Evolutionary conservation across 2,329 filamentous ascomycete genomes (phyloP), one percentile per base, ranked within the genome.

Genomic region (Coniochaeta hoffmannii): DNA sequence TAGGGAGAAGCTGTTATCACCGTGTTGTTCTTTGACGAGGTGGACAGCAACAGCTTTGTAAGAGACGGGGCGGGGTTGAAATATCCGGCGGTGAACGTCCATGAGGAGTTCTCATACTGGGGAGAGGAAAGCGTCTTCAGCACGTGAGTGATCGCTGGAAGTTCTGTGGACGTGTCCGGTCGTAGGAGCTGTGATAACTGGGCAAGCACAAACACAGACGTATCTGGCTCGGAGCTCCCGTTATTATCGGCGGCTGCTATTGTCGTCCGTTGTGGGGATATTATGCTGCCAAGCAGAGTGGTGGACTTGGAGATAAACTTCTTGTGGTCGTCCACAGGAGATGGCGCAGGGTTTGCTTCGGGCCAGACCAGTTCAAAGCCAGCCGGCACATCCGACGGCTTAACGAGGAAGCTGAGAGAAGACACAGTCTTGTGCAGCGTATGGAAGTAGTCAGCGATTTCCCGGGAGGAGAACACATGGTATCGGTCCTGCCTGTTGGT

Each of bases 31-130:
- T 73, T 71, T 0, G 86, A 88, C 1, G 85, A 81, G 0, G 90
- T 91, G 7, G 80, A 77, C 31, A 99, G 83, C 0, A 99, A 78
- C 0, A 96, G 81, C 36, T 86, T 82, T 2, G 89, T 92, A 19
- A 97, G 82, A 4, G 86, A 85, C 0, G 91, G 88, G 7, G 91
- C 91, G 55, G 96, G 96, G 74, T 99, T 99, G 76, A 99, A 99
- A 74, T 99, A 99, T 53, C 94, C 94, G 0, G 94, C 94, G 1
- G 94, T 97, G 69, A 99, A 97, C 0, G 90, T 94, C 94, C 94
- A 99, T 14, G 84, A 87, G 0, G 88, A 89, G 32, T 82, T 79
- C 10, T 77, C 74, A 63, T 90, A 88, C 6, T 78, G 73, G 0
- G 87, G 80, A 0, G 70, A 73, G 0, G 86, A 79, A 3, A 97